A percentile compares a stretch with the other conserved stretches of the same genome.
These are phyloP conservation scores for Afroboletus lepidellus DNA, from an alignment of 1,284 basidiomycete species.

Conservation along the genomic window DNA sequence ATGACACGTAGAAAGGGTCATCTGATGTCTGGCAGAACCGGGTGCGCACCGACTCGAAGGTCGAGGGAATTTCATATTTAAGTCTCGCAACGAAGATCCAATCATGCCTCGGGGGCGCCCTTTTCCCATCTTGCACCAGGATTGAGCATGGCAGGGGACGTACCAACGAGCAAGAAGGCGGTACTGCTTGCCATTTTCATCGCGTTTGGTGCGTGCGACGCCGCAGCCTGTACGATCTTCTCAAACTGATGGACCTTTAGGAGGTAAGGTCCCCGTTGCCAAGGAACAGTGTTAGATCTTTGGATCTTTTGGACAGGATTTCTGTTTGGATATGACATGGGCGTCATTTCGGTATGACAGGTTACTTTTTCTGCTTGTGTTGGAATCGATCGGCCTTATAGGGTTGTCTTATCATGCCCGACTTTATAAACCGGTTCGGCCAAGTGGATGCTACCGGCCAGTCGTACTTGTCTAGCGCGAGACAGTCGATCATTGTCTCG, in stretches of 20 bases:
- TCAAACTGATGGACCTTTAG: background rate
- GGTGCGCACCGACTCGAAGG: background rate
- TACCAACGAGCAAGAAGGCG: conserved; percentile 58
- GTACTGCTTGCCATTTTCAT: conserved; percentile 60
- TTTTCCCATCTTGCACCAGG: background rate
- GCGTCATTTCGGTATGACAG: conserved; percentile 56
- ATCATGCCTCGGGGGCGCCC: background rate
- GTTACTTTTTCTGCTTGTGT: background rate
- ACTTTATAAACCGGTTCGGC: conserved; percentile 72
- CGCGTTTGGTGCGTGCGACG: conserved; percentile 39
- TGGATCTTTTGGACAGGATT: conserved; percentile 41
- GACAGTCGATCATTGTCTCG: conserved; percentile 77
- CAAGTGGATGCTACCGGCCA: conserved; percentile 49
- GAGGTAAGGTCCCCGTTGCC: conserved; percentile 12
- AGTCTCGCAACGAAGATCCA: background rate
- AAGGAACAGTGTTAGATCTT: background rate
- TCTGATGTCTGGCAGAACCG: conserved; percentile 14
- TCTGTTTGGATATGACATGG: conserved; percentile 69
- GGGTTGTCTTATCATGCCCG: conserved; percentile 81
- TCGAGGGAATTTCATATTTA: conserved; percentile 11
- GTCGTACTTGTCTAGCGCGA: conserved; percentile 54
- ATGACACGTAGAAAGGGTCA: conserved; percentile 12
- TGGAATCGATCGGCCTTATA: conserved; percentile 25
- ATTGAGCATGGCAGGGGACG: conserved; percentile 32
- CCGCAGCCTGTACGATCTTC: background rate